A percentile compares a stretch with the other conserved stretches of the same genome.
Evolutionary conservation across 495 filamentous ascomycete genomes (phyloP).

Genomic region (Annulohypoxylon moriforme): DNA sequence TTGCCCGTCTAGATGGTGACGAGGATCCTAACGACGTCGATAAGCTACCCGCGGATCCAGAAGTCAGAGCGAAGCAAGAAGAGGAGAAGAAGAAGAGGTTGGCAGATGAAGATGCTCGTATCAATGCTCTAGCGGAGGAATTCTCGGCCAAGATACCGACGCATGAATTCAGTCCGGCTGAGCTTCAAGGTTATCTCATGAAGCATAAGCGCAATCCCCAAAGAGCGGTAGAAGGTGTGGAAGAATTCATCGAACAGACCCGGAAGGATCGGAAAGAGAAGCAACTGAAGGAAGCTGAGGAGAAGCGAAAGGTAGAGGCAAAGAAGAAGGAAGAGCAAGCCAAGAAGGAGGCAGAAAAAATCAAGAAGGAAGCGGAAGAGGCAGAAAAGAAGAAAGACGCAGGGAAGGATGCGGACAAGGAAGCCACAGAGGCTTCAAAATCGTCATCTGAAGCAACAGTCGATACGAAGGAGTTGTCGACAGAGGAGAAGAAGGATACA

Average conservation of each 20-base stretch:
- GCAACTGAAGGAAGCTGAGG: constrained; percentile 58
- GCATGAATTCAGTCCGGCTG: constrained; percentile 75
- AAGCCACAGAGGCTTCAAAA: not conserved
- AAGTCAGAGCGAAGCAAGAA: constrained; percentile 52
- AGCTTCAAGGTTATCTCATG: constrained; percentile 81
- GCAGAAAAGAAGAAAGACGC: constrained; percentile 35
- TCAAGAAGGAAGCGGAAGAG: constrained; percentile 39
- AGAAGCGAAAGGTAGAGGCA: constrained; percentile 54
- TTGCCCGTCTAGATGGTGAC: constrained; percentile 59
- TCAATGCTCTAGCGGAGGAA: constrained; percentile 56
- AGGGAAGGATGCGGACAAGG: constrained; percentile 45
- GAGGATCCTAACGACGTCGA: constrained; percentile 33
- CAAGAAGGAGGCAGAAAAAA: constrained; percentile 48
- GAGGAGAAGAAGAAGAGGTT: constrained; percentile 51
- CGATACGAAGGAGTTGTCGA: constrained; percentile 14
- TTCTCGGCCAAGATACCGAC: constrained; percentile 73
- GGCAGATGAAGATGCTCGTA: constrained; percentile 50
- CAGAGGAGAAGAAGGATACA: constrained; percentile 11
- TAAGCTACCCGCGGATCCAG: constrained; percentile 27
- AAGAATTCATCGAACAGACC: constrained; percentile 67
- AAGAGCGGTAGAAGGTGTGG: constrained; percentile 65
- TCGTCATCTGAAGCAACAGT: constrained; percentile 11
- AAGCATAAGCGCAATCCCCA: constrained; percentile 74
- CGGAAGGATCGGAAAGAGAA: constrained; percentile 70
- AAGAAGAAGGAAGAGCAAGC: constrained; percentile 51